These are phyloP conservation scores for Yarrowia sp. DNA, from an alignment of 805 yeast species.

Conservation along the genomic window DNA sequence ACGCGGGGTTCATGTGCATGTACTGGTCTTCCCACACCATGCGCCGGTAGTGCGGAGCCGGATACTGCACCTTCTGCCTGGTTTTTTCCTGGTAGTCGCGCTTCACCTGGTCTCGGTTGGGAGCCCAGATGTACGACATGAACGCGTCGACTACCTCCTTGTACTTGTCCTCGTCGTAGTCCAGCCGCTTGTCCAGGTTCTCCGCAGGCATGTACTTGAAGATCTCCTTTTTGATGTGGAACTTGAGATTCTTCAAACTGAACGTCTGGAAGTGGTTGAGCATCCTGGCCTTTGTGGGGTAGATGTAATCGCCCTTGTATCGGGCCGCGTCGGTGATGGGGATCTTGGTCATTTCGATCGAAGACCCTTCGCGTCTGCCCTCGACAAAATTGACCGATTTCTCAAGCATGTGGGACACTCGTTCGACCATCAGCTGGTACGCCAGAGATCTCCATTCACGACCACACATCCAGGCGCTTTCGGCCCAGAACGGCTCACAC, in stretches of 20 bases:
- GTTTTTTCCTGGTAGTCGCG: too few relatives aligned
- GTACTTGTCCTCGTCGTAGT: constrained; percentile 2
- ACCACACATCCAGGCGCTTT: background rate
- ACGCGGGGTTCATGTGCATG: background rate
- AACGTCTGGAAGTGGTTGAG: too few relatives aligned
- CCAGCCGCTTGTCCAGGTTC: background rate
- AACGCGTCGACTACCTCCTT: background rate
- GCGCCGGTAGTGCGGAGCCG: too few relatives aligned
- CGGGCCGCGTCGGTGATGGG: background rate
- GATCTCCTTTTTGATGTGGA: background rate
- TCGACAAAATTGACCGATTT: background rate
- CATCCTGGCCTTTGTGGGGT: too few relatives aligned
- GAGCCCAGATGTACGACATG: background rate
- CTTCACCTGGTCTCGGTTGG: background rate
- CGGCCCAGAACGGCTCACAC: constrained; percentile 22
- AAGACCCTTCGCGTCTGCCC: constrained; percentile 4
- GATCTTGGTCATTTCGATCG: background rate
- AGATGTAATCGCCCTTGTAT: background rate
- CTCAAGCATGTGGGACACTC: background rate
- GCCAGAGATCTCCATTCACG: background rate
- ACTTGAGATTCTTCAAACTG: background rate
- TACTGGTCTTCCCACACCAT: background rate
- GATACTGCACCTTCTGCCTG: too few relatives aligned
- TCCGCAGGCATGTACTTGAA: background rate
- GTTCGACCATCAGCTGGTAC: background rate